phyloP scores from a whole-genome alignment of 2,329 filamentous ascomycete genomes.

The Pseudogymnoascus sp. region DNA sequence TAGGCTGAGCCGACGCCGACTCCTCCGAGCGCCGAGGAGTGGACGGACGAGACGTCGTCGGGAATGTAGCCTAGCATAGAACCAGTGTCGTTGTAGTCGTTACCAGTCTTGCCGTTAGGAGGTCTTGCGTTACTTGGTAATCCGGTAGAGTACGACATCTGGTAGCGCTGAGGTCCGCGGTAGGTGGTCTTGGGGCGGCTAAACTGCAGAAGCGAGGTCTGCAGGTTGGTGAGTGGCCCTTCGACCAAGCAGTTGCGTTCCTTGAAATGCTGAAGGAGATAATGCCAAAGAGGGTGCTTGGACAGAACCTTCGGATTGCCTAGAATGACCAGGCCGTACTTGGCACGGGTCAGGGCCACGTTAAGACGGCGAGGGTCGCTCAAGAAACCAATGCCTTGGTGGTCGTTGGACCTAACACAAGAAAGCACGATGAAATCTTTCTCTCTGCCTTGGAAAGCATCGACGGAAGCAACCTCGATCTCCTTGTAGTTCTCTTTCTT shows the following conservation, averaged over 20 bases:
- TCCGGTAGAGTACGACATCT: constrained; percentile 57
- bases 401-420: constrained; percentile 96
- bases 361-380: constrained; percentile 96
- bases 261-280: constrained; percentile 91
- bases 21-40: constrained; percentile 82
- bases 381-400: constrained; percentile 97
- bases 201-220: constrained; percentile 90
- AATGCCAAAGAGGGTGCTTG: constrained; percentile 97
- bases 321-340: constrained; percentile 91
- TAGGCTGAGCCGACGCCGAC: constrained; percentile 72
- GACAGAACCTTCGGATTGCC: constrained; percentile 96
- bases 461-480: constrained; percentile 94
- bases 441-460: constrained; percentile 97
- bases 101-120: constrained; percentile 27
- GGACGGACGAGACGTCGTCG: constrained; percentile 92
- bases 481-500: constrained; percentile 99
- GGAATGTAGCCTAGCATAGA: constrained; percentile 94
- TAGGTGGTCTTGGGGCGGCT: constrained; percentile 87
- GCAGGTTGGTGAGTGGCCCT: constrained; percentile 89
- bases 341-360: constrained; percentile 90
- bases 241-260: constrained; percentile 93
- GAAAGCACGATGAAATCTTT: constrained; percentile 98
- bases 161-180: constrained; percentile 77
- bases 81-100: constrained; percentile 52
- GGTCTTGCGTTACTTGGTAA: constrained; percentile 28